Percentiles rank a stretch among this genome's conserved stretches.
These are phyloP conservation scores for Blastobotrys apis DNA, from an alignment of 1,139 yeast species.

Conservation along the genomic window DNA sequence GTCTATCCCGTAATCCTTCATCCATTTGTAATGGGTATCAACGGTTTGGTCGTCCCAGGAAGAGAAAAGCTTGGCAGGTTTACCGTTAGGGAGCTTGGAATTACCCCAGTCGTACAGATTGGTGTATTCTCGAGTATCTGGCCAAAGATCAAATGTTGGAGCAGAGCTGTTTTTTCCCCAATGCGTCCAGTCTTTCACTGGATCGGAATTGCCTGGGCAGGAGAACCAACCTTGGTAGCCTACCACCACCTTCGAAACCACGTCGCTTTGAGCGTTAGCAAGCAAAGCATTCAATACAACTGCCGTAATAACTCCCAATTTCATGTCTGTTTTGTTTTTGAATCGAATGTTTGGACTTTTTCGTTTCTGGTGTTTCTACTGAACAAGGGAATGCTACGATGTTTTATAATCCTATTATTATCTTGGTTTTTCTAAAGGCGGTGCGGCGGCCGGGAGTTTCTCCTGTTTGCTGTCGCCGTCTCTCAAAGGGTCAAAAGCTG, in stretches of 20 bases:
- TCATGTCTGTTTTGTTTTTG: background rate
- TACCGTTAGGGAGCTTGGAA: slow-evolving; percentile 7
- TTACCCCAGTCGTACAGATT: slow-evolving; percentile 9
- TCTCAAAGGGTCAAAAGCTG: too few species aligned
- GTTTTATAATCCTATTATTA: background rate
- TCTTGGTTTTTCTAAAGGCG: background rate
- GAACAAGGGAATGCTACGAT: background rate
- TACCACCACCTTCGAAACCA: slow-evolving; percentile 7
- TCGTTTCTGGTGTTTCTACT: background rate
- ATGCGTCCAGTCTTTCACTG: slow-evolving; percentile 7
- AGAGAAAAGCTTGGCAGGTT: slow-evolving; percentile 4
- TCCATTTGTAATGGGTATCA: slow-evolving; percentile 10
- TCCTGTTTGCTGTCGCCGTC: too few species aligned
- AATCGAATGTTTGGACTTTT: background rate
- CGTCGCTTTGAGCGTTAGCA: background rate
- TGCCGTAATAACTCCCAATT: background rate
- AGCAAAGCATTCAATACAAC: background rate
- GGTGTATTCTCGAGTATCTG: slow-evolving; percentile 7
- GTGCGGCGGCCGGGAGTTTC: background rate
- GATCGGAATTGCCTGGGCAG: slow-evolving; percentile 4
- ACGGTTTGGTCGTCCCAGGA: slow-evolving; percentile 9
- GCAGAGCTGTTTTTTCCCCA: slow-evolving; percentile 5
- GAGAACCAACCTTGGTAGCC: slow-evolving; percentile 13
- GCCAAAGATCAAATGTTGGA: slow-evolving; percentile 10
- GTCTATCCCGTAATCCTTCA: slow-evolving; percentile 8